Conservation (phyloP, 805 yeast genomes). For the Ogataea wickerhamii region DNA sequence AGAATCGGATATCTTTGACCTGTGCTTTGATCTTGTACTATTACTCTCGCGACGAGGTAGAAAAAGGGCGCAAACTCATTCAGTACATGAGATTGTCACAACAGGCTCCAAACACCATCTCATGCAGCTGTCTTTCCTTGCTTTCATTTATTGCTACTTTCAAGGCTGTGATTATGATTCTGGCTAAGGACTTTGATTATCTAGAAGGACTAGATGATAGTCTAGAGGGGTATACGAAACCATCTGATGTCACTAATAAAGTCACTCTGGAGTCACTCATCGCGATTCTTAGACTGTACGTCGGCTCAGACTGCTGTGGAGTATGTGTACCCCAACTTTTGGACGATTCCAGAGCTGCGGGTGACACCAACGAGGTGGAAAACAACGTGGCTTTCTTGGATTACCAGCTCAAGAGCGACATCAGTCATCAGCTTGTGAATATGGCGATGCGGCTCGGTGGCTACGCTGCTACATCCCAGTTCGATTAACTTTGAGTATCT, state of each 20-base stretch:
- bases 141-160: slow-evolving; percentile 28
- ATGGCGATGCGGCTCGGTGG: slow-evolving; percentile 30
- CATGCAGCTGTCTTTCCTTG: slow-evolving; percentile 25
- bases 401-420: slow-evolving; percentile 28
- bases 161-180: slow-evolving; percentile 21
- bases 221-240: slow-evolving; percentile 2
- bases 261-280: slow-evolving; percentile 20
- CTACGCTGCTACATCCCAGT: slow-evolving; percentile 14
- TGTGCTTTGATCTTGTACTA: slow-evolving; percentile 30
- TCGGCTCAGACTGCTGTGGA: slow-evolving; percentile 17
- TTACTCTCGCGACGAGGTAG: slow-evolving; percentile 18
- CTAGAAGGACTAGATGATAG: slow-evolving; percentile 4
- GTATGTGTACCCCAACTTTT: background rate
- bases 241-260: slow-evolving; percentile 9
- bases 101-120: slow-evolving; percentile 1
- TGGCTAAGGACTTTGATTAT: slow-evolving; percentile 19
- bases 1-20: slow-evolving; percentile 29
- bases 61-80: slow-evolving; percentile 23
- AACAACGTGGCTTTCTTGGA: slow-evolving; percentile 24
- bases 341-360: background rate
- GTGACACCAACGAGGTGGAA: slow-evolving; percentile 11
- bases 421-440: slow-evolving; percentile 28
- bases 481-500: too few relatives aligned
- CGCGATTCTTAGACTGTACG: slow-evolving; percentile 22
- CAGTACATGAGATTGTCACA: slow-evolving; percentile 22